These are phyloP conservation scores for Ephemerocybe angulata DNA, from an alignment of 768 basidiomycete genomes.

Conservation along the genomic window DNA sequence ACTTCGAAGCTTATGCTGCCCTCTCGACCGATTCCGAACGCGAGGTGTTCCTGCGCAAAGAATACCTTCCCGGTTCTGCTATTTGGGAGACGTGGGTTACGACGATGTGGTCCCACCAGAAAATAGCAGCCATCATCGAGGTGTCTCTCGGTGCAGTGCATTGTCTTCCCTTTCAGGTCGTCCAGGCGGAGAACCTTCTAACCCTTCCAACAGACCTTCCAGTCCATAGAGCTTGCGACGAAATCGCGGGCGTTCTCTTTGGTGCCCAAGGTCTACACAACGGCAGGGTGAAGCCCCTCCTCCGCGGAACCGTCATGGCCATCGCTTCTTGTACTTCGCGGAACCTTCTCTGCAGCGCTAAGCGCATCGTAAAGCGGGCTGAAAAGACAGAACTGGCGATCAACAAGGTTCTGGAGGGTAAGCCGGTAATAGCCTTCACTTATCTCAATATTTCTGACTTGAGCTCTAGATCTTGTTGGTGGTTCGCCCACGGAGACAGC, in stretches of 20 bases:
- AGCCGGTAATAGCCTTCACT: not conserved
- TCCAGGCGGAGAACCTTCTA: not conserved
- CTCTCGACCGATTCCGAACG: not conserved
- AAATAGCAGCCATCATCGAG: conserved; percentile 14
- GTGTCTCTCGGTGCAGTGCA: conserved; percentile 4
- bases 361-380: not conserved
- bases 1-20: conserved; percentile 12
- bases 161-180: conserved; percentile 13
- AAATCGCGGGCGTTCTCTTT: not conserved
- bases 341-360: not conserved
- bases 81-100: conserved; percentile 13
- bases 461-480: not conserved
- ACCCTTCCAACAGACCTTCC: not conserved
- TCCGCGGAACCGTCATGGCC: not conserved
- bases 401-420: not conserved
- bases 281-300: not conserved
- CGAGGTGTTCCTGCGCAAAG: conserved; percentile 6
- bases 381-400: not conserved
- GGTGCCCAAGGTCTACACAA: not conserved
- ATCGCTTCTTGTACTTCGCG: not conserved
- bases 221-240: not conserved
- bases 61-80: conserved; percentile 12
- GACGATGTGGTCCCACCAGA: conserved; percentile 10
- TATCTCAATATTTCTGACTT: not conserved
- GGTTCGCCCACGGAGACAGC: not conserved